These are phyloP conservation scores for Westerdykella ornata DNA, from an alignment of 2,329 filamentous ascomycete species.

Conservation along the genomic window DNA sequence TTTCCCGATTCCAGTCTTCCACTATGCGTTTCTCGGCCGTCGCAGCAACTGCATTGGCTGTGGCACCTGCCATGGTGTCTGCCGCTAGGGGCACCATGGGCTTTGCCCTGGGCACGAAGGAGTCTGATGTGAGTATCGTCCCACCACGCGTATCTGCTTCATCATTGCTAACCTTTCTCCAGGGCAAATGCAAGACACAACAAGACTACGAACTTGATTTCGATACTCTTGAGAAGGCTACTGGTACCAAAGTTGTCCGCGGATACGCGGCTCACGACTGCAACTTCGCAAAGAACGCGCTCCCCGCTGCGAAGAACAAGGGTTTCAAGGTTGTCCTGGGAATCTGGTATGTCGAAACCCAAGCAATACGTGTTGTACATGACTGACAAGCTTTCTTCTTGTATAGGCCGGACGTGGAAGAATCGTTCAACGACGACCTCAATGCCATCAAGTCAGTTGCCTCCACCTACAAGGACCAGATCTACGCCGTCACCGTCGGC, in stretches of 20 bases:
- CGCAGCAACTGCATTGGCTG: slow-evolving; percentile 26
- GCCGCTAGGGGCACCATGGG: slow-evolving; percentile 52
- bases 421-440: slow-evolving; percentile 56
- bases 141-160: slow-evolving; percentile 22
- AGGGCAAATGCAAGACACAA: slow-evolving; percentile 52
- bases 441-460: slow-evolving; percentile 49
- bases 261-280: slow-evolving; percentile 63
- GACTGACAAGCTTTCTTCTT: slow-evolving; percentile 1
- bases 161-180: background rate
- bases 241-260: slow-evolving; percentile 53
- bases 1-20: slow-evolving; percentile 4
- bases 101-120: slow-evolving; percentile 61
- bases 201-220: slow-evolving; percentile 61
- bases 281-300: slow-evolving; percentile 54
- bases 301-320: slow-evolving; percentile 59
- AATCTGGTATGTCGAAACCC: slow-evolving; percentile 52
- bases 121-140: slow-evolving; percentile 38
- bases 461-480: slow-evolving; percentile 48
- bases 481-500: slow-evolving; percentile 64
- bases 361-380: background rate
- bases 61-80: slow-evolving; percentile 44
- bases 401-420: slow-evolving; percentile 54
- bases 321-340: slow-evolving; percentile 63
- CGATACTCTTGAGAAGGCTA: slow-evolving; percentile 49
- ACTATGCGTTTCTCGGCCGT: slow-evolving; percentile 35